phyloP scores from a whole-genome alignment of 805 yeast species.

The Candida multigemmis region DNA sequence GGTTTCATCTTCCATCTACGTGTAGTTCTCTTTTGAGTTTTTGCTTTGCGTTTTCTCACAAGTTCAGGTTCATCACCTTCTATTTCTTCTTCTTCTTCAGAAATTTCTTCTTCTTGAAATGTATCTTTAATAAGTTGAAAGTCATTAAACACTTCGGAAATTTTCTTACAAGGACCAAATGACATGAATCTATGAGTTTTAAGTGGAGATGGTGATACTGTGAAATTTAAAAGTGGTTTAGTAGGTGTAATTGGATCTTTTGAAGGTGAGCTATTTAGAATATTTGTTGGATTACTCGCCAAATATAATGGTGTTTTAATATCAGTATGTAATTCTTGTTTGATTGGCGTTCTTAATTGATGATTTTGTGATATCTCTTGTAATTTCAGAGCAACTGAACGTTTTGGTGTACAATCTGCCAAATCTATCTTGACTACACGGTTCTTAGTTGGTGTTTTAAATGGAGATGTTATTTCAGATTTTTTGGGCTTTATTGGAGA shows the following conservation, averaged over 20 bases:
- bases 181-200: constrained; percentile 22
- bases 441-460: constrained; percentile 4
- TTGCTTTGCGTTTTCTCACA: constrained; percentile 17
- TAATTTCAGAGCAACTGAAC: too few species aligned
- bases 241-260: constrained; percentile 6
- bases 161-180: constrained; percentile 11
- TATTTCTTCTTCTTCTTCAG: constrained; percentile 4
- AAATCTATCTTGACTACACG: not conserved
- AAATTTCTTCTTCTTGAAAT: constrained; percentile 6
- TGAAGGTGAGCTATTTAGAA: constrained; percentile 1
- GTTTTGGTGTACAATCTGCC: too few species aligned
- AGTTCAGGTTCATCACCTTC: constrained; percentile 1
- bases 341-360: too few species aligned
- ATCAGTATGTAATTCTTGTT: too few species aligned
- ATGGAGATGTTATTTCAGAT: constrained; percentile 3
- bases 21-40: constrained; percentile 45
- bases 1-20: constrained; percentile 43
- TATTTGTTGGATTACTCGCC: too few species aligned
- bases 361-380: too few species aligned
- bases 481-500: constrained; percentile 22
- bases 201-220: constrained; percentile 39
- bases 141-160: constrained; percentile 42
- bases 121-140: constrained; percentile 20
- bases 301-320: constrained; percentile 18
- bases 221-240: constrained; percentile 12